These are phyloP conservation scores for Fremontodendron californicum DNA, from an alignment of 345 rosid genomes.

Conservation along the genomic window DNA sequence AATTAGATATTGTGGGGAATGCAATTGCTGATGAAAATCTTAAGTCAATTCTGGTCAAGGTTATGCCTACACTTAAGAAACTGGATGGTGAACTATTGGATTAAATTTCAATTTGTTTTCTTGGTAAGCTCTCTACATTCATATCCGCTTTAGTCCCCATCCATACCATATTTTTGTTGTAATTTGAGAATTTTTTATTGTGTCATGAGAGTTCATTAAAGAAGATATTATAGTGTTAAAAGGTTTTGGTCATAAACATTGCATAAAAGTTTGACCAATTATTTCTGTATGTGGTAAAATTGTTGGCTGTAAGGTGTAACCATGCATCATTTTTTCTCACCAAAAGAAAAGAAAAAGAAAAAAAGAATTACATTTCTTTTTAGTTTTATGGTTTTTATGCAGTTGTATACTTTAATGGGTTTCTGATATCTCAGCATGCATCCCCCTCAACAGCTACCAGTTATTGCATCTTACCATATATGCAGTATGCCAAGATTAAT, in stretches of 20 bases:
- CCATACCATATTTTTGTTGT: not conserved
- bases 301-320: not conserved
- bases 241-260: slow-evolving; percentile 4
- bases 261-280: not conserved
- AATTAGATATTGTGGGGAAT: slow-evolving; percentile 64
- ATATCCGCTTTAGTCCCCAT: not conserved
- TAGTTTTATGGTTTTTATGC: too few relatives aligned
- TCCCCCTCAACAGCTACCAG: not conserved
- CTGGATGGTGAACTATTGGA: slow-evolving; percentile 46
- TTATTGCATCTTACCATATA: not conserved
- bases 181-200: not conserved
- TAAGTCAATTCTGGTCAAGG: slow-evolving; percentile 45
- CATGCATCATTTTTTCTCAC: not conserved
- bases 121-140: too few relatives aligned
- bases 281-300: not conserved
- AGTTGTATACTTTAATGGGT: too few relatives aligned
- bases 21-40: slow-evolving; percentile 55
- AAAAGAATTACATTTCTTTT: too few relatives aligned
- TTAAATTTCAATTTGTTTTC: slow-evolving; percentile 4
- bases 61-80: slow-evolving; percentile 62
- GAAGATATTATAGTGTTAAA: not conserved
- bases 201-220: too few relatives aligned
- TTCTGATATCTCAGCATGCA: too few relatives aligned
- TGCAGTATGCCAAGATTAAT: not conserved
- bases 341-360: not conserved